Evolutionary conservation across 1,284 basidiomycete species (phyloP).

Genomic region (Inonotus obliquus): DNA sequence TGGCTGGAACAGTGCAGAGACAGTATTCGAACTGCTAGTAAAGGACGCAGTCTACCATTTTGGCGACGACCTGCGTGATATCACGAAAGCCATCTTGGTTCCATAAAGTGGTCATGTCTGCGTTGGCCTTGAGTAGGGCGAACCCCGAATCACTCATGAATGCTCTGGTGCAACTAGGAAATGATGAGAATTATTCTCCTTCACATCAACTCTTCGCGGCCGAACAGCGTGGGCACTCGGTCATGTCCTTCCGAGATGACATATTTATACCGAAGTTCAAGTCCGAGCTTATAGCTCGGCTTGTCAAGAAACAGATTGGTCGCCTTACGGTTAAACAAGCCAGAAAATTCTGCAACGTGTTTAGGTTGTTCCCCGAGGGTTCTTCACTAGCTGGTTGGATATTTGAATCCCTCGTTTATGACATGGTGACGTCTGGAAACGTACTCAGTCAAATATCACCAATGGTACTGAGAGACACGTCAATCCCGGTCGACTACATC

Average conservation of each 20-base stretch:
- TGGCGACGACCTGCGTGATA: not conserved
- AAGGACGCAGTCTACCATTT: not conserved
- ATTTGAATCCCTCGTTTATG: not conserved
- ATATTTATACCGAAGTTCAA: not conserved
- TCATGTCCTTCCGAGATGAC: not conserved
- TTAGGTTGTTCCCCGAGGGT: not conserved
- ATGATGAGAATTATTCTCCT: not conserved
- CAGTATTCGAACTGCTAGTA: not conserved
- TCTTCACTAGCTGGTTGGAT: not conserved
- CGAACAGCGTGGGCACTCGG: not conserved
- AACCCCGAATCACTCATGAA: not conserved
- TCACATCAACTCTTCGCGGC: not conserved
- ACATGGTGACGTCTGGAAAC: not conserved
- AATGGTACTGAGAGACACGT: not conserved
- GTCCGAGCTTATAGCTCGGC: not conserved
- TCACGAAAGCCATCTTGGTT: not conserved
- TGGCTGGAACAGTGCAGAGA: not conserved
- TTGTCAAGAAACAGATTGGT: not conserved
- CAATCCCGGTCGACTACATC: too few species aligned
- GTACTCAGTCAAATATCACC: not conserved
- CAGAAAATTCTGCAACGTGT: not conserved
- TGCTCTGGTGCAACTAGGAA: not conserved
- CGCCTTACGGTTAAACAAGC: not conserved
- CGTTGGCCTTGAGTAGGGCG: not conserved
- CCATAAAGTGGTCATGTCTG: not conserved